A percentile compares a stretch with the other conserved stretches of the same genome.
phyloP scores from a whole-genome alignment of 441 rosid species.

The Geranium incanum region DNA sequence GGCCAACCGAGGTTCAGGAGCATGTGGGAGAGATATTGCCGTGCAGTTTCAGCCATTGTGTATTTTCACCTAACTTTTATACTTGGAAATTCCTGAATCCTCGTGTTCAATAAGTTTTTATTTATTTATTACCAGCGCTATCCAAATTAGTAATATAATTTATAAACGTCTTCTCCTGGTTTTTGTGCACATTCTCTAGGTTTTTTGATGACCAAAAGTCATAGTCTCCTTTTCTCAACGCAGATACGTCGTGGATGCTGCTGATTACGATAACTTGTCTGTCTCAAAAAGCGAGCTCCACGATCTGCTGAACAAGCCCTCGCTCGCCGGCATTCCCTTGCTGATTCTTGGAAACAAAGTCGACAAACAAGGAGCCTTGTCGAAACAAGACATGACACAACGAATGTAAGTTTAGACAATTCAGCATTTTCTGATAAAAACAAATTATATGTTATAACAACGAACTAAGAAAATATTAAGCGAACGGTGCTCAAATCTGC shows the following conservation, averaged over 20 bases:
- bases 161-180: too few relatives aligned
- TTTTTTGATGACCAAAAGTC: slow-evolving; percentile 3
- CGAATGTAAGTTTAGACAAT: slow-evolving; percentile 32
- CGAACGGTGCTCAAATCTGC: slow-evolving; percentile 13
- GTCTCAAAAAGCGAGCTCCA: slow-evolving; percentile 40
- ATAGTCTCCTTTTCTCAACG: slow-evolving; percentile 9
- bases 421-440: not conserved
- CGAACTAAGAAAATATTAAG: not conserved
- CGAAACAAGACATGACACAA: slow-evolving; percentile 30
- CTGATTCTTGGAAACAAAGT: slow-evolving; percentile 44
- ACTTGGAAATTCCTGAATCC: not conserved
- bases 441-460: too few relatives aligned
- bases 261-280: slow-evolving; percentile 35
- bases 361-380: slow-evolving; percentile 35
- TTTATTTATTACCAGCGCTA: too few relatives aligned
- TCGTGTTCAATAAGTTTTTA: too few relatives aligned
- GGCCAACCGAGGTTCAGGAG: slow-evolving; percentile 6
- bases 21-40: slow-evolving; percentile 12
- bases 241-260: slow-evolving; percentile 45
- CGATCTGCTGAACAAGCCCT: slow-evolving; percentile 38
- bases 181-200: not conserved
- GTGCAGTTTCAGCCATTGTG: slow-evolving; percentile 10
- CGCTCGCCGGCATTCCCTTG: slow-evolving; percentile 35
- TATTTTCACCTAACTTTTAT: not conserved
- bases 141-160: not conserved